Evolutionary conservation across 108 stramenopile species (phyloP).

Genomic region (Fistulifera pelliculosa): DNA sequence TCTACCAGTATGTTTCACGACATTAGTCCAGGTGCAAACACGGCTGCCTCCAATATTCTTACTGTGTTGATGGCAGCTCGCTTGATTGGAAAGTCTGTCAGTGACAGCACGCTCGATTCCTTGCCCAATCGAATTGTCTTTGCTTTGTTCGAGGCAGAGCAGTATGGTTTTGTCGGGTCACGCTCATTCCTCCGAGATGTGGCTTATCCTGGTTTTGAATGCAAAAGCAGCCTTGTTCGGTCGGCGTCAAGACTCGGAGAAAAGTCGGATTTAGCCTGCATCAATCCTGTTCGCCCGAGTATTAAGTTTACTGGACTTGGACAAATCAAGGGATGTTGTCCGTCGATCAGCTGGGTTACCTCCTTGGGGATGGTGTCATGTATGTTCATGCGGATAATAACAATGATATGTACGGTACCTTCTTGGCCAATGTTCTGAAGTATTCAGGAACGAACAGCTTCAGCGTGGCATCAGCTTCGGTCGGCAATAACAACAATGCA

Average conservation of each 20-base stretch:
- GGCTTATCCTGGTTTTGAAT: conserved; percentile 45
- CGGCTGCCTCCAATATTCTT: conserved; percentile 68
- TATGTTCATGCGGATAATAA: conserved; percentile 60
- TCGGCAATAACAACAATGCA: conserved; percentile 33
- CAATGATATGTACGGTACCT: conserved; percentile 39
- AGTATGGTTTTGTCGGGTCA: conserved; percentile 70
- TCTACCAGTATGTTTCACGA: conserved; percentile 83
- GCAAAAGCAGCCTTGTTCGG: conserved; percentile 39
- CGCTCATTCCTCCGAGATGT: conserved; percentile 68
- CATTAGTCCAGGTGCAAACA: conserved; percentile 58
- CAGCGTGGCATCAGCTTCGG: conserved; percentile 33
- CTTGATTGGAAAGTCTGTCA: conserved; percentile 41
- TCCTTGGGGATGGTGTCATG: conserved; percentile 34
- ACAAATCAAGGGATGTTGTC: conserved; percentile 66
- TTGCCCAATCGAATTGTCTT: conserved; percentile 60
- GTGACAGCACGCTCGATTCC: conserved; percentile 44
- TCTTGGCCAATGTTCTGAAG: conserved; percentile 58
- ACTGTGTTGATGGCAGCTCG: conserved; percentile 72
- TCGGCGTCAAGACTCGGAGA: conserved; percentile 39
- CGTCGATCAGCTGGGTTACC: conserved; percentile 75
- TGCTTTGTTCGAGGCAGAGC: conserved; percentile 79
- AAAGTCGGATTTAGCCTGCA: conserved; percentile 46
- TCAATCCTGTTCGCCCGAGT: conserved; percentile 64
- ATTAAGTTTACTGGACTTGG: conserved; percentile 64
- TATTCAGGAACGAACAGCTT: conserved; percentile 28